Evolutionary conservation across 257 asterid species (phyloP), one percentile per base, ranked within the genome.

Genomic region (Cinchona pubescens): DNA sequence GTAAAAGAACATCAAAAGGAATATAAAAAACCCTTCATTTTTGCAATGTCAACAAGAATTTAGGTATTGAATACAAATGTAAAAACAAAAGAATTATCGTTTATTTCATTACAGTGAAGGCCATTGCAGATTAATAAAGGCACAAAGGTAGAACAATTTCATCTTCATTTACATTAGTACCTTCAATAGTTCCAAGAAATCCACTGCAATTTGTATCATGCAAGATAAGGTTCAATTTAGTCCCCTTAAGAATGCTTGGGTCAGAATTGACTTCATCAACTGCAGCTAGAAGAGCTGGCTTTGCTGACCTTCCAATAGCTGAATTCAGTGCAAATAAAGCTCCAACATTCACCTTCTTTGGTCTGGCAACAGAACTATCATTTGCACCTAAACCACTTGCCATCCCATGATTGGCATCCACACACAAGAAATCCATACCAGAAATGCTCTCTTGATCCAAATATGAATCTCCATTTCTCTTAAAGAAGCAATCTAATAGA

Each of bases 181-280:
- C 97, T 83, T 90, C 97, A 82, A 92, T 79, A 23, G 90, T 90
- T 69, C 96, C 99, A 76, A 89, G 67, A 81, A 90, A 94, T 16
- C 90, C 96, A 79, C 97, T 94, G 91, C 97, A 94, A 64, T 92
- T 92, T 8, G 99, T 94, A 73, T 94, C 97, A 84, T 85, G 93
- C 71, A 89, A 48, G 30, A 89, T 78, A 75, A 94, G 91, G 55
- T 84, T 90, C 78, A 94, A 78, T 62, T 81, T 86, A 7, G 87
- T 83, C 75, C 84, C 90, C 14, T 82, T 77, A 43, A 94, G 88
- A 68, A 90, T 79, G 70, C 43, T 84, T 27, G 79, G 25, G 78
- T 92, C 92, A 32, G 96, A 79, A 82, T 92, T 92, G 29, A 94
- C 89, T 82, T 89, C 97, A 69, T 85, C 88, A 42, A 94, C 2